A percentile compares a stretch with the other conserved stretches of the same genome.
These are phyloP conservation scores for Calonectria crousiana DNA, from an alignment of 2,329 filamentous ascomycete species.

Conservation along the genomic window DNA sequence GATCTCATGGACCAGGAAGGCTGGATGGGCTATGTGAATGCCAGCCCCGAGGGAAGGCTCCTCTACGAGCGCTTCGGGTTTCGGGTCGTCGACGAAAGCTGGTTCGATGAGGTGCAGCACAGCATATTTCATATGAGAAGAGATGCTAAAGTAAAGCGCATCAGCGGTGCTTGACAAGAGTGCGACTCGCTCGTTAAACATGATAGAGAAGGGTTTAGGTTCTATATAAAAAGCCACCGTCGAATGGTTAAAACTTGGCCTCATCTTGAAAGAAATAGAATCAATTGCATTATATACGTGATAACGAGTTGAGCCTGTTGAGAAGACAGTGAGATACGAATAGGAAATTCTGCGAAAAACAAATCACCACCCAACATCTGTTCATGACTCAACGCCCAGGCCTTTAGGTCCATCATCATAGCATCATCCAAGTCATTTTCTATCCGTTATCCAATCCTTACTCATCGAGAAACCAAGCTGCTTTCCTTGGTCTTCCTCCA, in stretches of 20 bases:
- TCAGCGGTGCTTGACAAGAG: neutral
- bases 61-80: constrained; percentile 49
- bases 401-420: constrained; percentile 20
- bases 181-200: too few relatives aligned
- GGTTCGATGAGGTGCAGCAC: constrained; percentile 36
- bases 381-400: constrained; percentile 36
- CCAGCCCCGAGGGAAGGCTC: constrained; percentile 38
- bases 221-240: neutral
- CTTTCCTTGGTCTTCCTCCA: constrained; percentile 50
- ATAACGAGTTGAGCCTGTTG: constrained; percentile 23
- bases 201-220: neutral
- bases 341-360: constrained; percentile 26
- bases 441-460: constrained; percentile 24
- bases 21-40: constrained; percentile 45
- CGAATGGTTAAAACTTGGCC: neutral
- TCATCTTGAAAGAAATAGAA: neutral
- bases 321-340: constrained; percentile 33
- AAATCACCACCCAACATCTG: constrained; percentile 21
- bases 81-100: constrained; percentile 33
- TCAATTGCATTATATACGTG: constrained; percentile 33
- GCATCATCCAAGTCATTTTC: constrained; percentile 26
- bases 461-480: constrained; percentile 41
- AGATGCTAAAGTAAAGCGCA: constrained; percentile 10
- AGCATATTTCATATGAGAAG: constrained; percentile 49
- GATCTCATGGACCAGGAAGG: constrained; percentile 45